Evolutionary conservation across 352 stramenopile species (phyloP), one percentile per base, ranked within the genome.

Genomic region (Globisporangium iwayamae): DNA sequence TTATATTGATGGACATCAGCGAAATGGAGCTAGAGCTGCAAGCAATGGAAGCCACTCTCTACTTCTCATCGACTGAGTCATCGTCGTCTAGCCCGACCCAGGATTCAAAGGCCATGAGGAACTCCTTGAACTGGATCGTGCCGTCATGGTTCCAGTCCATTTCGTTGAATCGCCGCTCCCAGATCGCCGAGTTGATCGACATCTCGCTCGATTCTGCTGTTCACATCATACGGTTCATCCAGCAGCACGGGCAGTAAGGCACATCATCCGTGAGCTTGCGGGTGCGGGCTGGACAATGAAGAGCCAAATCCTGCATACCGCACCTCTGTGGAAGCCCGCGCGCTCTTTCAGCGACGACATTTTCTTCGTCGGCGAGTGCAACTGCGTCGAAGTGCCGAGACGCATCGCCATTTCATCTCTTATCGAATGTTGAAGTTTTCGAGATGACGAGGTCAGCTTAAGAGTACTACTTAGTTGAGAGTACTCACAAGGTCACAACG

Each of bases 91-190:
- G 73, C 14, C 87, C 87, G 16, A 96, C 82, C 85, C 87, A 96
- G 8, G 83, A 92, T 55, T 90, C 83, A 59, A 95, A 96, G 18
- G 87, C 86, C 73, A 92, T 85, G 52, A 96, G 75, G 61, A 96
- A 96, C 65, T 96, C 89, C 59, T 93, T 94, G 65, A 94, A 96
- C 16, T 94, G 86, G 60, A 95, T 94, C 28, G 73, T 81, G 20
- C 87, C 89, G 65, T 95, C 85, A 46, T 91, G 68, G 55, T 96
- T 83, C 80, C 85, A 95, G 57, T 96, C 87, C 82, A 96, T 94
- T 65, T 96, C 87, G 58, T 79, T 82, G 48, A 91, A 96, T 11
- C 89, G 87, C 34, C 77, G 81, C 60, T 94, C 83, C 77, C 78
- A 91, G 38, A 94, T 92, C 22, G 76, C 79, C 28, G 79, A 56